Evolutionary conservation across 768 basidiomycete species (phyloP), one percentile per base, ranked within the genome.

Genomic region (Kwoniella sp.): DNA sequence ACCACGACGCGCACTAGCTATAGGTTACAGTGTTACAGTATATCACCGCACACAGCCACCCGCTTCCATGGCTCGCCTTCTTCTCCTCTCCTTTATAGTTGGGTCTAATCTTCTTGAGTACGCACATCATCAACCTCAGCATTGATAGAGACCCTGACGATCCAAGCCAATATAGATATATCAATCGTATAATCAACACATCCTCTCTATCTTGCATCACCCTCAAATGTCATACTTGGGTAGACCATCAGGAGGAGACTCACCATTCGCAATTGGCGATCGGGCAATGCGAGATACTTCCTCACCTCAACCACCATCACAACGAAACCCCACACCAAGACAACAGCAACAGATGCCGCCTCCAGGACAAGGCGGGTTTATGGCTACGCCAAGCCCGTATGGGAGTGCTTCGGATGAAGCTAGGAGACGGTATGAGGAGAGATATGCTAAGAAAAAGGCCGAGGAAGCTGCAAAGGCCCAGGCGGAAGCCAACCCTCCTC

Each of bases 251-350:
- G 67, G 54, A 24, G 70, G 69, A 24, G 74, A 77, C 55, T 73
- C 72, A n/a, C 75, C 75, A 13, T 73, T 77, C 46, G 75, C 75
- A 9, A 77, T 77, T 44, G 75, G 72, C 17, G 72, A 72, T 51
- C 58, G 68, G 52, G 79, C 77, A 6, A 66, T 76, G 63, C 57
- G 70, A 27, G 79, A 80, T 58, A 76, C 71, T 4, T 73, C 72
- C 0, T 68, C 65, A 13, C 79, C 79, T 24, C 65, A 69, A 58
- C 70, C 76, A 8, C 78, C 78, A 4, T 60, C 57, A 10, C 71
- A 74, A 52, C 56, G 72, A 2, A 74, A 77, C 52, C 76, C 76
- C 1, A 63, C 64, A 37, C 76, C 76, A 0, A 55, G 76, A 58
- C 57, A 62, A 49, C 40, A 44, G 17, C 40, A 44, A 44, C 40